Base-by-base conservation (phyloP, 2,329 filamentous ascomycete species). In the Penicillium sp. region DNA sequence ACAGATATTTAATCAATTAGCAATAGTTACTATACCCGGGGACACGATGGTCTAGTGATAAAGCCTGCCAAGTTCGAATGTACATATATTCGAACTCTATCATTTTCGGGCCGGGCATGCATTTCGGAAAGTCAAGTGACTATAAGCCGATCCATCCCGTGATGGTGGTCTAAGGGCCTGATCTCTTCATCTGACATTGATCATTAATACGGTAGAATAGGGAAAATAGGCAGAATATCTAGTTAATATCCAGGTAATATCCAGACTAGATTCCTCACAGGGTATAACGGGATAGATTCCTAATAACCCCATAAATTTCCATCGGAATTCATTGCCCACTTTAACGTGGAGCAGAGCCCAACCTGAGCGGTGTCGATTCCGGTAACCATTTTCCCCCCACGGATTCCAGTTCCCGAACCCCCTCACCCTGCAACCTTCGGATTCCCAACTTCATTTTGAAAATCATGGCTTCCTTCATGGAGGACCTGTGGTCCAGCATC, bases 401-500 rank as follows among this genome's bases (percentile, higher is more conserved):
- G 63, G 64, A 65, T 66, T 61, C 53, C 57, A 57, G 40, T 61
- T 66, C 63, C 63, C 63, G 61, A 31, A 48, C 41, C 57, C 55
- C 60, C 53, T 50, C 55, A 43, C n/a, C 47, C 37, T 37, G 57
- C 57, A 56, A 59, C 37, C 49, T 49, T 55, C 61, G 46, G 42
- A 58, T 58, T 57, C 58, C 52, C n/a, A 43, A 53, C 47, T 44
- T 51, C 41, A 46, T 26, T 31, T 17, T 36, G 8, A 19, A 44
- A 62, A 49, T 60, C 28, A 79, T 79, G 77, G 71, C 72, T 38
- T 76, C 73, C 64, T 87, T 87, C 75, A 68, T 95, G 60, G 81
- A 85, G 69, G 85, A 92, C 64, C 88, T 97, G 58, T 96, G 91
- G 89, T 84, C 89, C 71, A 95, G 90, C 69, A 87, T 97, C 80